Evolutionary conservation across 176 grass and related monocot genomes (phyloP), one percentile per base, ranked within the genome.

Genomic region (Thinopyrum elongatum): DNA sequence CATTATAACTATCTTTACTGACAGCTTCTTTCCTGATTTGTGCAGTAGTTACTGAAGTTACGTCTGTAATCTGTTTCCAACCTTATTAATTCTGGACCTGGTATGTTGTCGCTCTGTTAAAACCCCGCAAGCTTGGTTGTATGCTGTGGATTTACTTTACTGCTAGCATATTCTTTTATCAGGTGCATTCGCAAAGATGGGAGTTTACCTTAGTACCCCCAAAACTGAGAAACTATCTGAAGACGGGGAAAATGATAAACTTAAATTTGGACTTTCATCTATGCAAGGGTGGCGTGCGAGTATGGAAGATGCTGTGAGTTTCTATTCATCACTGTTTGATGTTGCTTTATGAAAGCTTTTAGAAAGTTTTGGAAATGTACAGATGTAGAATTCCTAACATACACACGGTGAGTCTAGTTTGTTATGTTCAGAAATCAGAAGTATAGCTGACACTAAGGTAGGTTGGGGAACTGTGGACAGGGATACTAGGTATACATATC

Each of bases 231-330:
- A 95, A 30, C 39, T 87, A 88, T 98, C 95, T 22, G 95, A 98
- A 88, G 86, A 95, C 72, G 93, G 89, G 9, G 93, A 88, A 68
- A 98, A 92, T 70, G 87, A 85, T 62, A 70, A 51, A 31, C 87
- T 98, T 76, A 95, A 78, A 80, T 98, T 92, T 83, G 95, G 95
- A 44, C 83, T 98, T 68, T 98, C 95, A 67, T 98, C 91, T 12
- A 95, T 95, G 95, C 95, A 98, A 95, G 95, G 93, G 33, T 98
- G 95, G 95, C 95, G 93, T 80, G 84, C 95, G 39, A 95, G 67
- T 85, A 98, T 98, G 95, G 95, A 98, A 82, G 95, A 98, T 92
- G 95, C 95, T 82, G 95, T 95, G 73, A 92, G 92, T 92, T 65
- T 83, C 29, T 83, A 10, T 83, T 58, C 58, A 17, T 83, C 34